Base-by-base conservation (phyloP, 1,284 basidiomycete genomes). In the Cryptococcus floricola region DNA sequence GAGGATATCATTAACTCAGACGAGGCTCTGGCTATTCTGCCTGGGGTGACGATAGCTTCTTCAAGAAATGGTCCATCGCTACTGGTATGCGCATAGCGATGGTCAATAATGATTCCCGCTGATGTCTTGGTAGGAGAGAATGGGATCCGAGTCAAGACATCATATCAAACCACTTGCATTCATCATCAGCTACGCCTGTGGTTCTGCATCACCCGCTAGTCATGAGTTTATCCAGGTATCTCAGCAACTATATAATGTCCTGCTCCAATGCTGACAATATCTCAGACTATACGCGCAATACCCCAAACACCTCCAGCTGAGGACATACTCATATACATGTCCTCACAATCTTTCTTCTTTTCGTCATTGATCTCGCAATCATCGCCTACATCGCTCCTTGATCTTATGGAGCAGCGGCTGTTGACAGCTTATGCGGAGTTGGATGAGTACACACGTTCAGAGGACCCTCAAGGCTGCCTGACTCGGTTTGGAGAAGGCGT, bases 401-500 rank as follows among this genome's bases (percentile, higher is more conserved):
- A 60, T 7, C 39, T 69, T 1, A 52, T 68, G 27, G 50, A 54
- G 3, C 56, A 56, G 5, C 57, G 66, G 7, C 60, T 72, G 16
- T 52, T 75, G 6, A 16, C 8, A 10, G 44, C 18, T 10, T 28
- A 23, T 46, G 28, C 18, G 9, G 59, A 69, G 25, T 61, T 69
- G 41, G 70, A 75, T 41, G 54, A 62, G 13, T 47, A 53, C 0
- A 53, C 58, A 6, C 58, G 66, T 12, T 50, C 62, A 18, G 72
- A 76, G 38, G 74, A 77, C 60, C 76, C 76, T 2, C 75, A 76
- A 55, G 69, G 69, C 5, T 63, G 62, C 28, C 59, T 76, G 45
- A 73, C 67, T 8, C 66, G 69, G 4, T 79, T 73, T 53, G 78
- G 78, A 0, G 67, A 67, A n/a, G 67, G 75, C 5, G 69, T 78